Conservation (phyloP, 805 yeast genomes). For the Metschnikowia colocasiae region DNA sequence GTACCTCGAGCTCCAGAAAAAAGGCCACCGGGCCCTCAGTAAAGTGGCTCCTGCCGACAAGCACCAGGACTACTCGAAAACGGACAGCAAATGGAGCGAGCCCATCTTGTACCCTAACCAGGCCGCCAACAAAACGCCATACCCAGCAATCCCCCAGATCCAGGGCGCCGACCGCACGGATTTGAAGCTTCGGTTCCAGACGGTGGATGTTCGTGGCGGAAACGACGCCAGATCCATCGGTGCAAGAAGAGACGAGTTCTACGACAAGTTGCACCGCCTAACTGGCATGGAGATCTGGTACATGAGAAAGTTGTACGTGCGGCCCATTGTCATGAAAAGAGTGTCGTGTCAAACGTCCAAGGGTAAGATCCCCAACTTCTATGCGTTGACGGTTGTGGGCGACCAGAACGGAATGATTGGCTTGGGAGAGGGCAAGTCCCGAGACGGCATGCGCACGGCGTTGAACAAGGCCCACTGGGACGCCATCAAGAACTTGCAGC, state of each 20-base stretch:
- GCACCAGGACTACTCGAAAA: slow-evolving; percentile 63
- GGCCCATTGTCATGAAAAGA: slow-evolving; percentile 68
- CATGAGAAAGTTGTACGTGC: slow-evolving; percentile 56
- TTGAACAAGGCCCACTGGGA: slow-evolving; percentile 85
- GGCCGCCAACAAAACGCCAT: slow-evolving; percentile 47
- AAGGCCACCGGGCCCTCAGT: slow-evolving; percentile 29
- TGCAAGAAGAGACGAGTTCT: slow-evolving; percentile 29
- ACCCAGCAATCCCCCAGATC: slow-evolving; percentile 54
- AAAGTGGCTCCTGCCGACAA: slow-evolving; percentile 64
- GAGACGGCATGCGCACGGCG: slow-evolving; percentile 71
- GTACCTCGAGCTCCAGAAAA: slow-evolving; percentile 38
- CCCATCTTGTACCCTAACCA: slow-evolving; percentile 49
- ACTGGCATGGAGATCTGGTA: slow-evolving; percentile 66
- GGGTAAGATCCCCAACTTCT: slow-evolving; percentile 82
- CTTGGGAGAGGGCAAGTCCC: slow-evolving; percentile 89
- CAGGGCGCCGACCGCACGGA: slow-evolving; percentile 50
- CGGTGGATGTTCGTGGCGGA: slow-evolving; percentile 6
- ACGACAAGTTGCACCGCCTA: slow-evolving; percentile 53
- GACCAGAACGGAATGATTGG: slow-evolving; percentile 93
- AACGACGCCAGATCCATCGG: slow-evolving; percentile 7
- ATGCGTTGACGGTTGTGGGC: slow-evolving; percentile 85
- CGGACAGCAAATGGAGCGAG: slow-evolving; percentile 76
- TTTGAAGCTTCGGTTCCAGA: slow-evolving; percentile 33
- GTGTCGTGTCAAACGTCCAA: slow-evolving; percentile 90
- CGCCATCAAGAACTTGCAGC: slow-evolving; percentile 79